Percentiles rank a stretch among this genome's conserved stretches.
Conservation (phyloP, 2,329 filamentous ascomycete species). For the Epichloe sibirici region DNA sequence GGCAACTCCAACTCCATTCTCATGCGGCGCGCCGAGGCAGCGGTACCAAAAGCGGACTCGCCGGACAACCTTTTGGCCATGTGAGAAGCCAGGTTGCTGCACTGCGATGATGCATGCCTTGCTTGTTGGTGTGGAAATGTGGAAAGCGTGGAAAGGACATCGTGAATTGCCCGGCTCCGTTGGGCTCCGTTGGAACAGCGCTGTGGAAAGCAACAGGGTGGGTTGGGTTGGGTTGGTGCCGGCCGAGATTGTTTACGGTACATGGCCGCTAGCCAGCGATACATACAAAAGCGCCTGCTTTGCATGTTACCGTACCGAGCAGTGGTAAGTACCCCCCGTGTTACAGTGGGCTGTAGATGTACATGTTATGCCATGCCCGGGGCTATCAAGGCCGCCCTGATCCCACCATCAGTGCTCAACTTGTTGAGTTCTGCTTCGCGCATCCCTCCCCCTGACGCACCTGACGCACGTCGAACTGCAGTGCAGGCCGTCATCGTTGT, state of each 20-base stretch:
- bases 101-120: background rate
- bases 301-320: too few species aligned
- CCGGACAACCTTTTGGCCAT: background rate
- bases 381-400: background rate
- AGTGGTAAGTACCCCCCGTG: too few species aligned
- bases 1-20: background rate
- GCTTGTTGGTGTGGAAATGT: background rate
- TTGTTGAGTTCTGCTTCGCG: too few species aligned
- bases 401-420: too few species aligned
- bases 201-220: too few species aligned
- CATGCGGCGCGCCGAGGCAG: background rate
- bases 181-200: background rate
- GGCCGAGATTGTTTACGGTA: too few species aligned
- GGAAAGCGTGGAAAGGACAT: background rate
- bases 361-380: too few species aligned
- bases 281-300: too few species aligned
- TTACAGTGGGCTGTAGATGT: too few species aligned
- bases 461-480: background rate
- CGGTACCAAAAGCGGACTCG: background rate
- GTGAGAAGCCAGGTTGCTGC: background rate
- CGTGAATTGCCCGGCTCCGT: slow-evolving; percentile 2
- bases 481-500: background rate
- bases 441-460: too few species aligned
- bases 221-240: too few species aligned
- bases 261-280: too few species aligned